Conservation (phyloP, 352 stramenopile species). For the Phytopythium ostracodes region DNA sequence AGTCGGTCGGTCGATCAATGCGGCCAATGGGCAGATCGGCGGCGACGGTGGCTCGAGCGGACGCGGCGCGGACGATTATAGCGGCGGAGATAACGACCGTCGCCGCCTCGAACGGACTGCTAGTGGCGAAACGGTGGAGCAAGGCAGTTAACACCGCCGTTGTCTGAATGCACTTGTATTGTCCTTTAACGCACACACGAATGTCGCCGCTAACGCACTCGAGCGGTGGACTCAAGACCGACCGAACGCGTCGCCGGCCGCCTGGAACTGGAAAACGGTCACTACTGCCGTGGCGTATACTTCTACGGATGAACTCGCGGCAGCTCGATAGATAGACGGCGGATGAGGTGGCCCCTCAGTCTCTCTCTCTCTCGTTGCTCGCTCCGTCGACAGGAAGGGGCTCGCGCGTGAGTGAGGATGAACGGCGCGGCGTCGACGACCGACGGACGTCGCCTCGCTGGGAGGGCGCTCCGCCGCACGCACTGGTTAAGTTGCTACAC, state of each 20-base stretch:
- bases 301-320: not conserved
- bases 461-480: not conserved
- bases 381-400: not conserved
- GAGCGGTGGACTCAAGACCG: not conserved
- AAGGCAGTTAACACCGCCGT: not conserved
- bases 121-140: not conserved
- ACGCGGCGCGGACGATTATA: not conserved
- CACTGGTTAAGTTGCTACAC: not conserved
- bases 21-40: not conserved
- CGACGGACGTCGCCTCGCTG: not conserved
- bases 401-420: not conserved
- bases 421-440: not conserved
- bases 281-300: not conserved
- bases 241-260: too few relatives aligned
- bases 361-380: not conserved
- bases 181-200: not conserved
- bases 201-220: not conserved
- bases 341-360: not conserved
- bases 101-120: not conserved
- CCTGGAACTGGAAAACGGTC: not conserved
- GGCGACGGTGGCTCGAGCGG: not conserved
- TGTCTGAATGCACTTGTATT: slow-evolving; percentile 1
- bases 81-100: not conserved
- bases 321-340: slow-evolving; percentile 6
- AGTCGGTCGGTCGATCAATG: not conserved